A percentile compares a stretch with the other conserved stretches of the same genome.
phyloP scores from a whole-genome alignment of 2,329 filamentous ascomycete species.

The Diplodia corticola region DNA sequence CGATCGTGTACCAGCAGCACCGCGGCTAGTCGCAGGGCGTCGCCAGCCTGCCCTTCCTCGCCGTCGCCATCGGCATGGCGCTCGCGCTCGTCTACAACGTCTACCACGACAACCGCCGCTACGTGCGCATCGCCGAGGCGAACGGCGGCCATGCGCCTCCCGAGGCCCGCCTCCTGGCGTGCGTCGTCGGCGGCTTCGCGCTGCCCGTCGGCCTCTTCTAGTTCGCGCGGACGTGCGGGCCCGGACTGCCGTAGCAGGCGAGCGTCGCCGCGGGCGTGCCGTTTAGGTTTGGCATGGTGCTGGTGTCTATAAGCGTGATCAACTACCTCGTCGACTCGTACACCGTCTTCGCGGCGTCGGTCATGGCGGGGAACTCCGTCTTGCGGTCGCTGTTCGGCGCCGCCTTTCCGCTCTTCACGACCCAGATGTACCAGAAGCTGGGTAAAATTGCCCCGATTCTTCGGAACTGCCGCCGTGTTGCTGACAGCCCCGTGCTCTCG shows the following conservation, averaged over 20 bases:
- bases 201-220: conserved; percentile 54
- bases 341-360: conserved; percentile 74
- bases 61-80: conserved; percentile 67
- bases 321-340: conserved; percentile 51
- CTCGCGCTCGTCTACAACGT: conserved; percentile 55
- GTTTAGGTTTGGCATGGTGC: conserved; percentile 61
- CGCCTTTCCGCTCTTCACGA: conserved; percentile 76
- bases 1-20: conserved; percentile 61
- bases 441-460: conserved; percentile 23
- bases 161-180: conserved; percentile 64
- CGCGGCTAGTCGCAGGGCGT: conserved; percentile 40
- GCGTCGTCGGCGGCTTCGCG: conserved; percentile 61
- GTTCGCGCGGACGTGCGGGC: conserved; percentile 47
- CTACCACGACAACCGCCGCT: conserved; percentile 37
- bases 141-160: conserved; percentile 60
- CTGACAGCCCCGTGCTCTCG: conserved; percentile 21
- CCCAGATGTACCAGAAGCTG: conserved; percentile 55
- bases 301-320: conserved; percentile 60
- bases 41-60: conserved; percentile 58
- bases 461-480: no score
- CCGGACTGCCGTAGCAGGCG: conserved; percentile 57
- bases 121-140: conserved; percentile 45
- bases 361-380: conserved; percentile 75
- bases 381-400: conserved; percentile 76
- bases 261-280: conserved; percentile 53